Base-by-base conservation (phyloP, 2,329 filamentous ascomycete genomes). In the Paecilomyces variotii region DNA sequence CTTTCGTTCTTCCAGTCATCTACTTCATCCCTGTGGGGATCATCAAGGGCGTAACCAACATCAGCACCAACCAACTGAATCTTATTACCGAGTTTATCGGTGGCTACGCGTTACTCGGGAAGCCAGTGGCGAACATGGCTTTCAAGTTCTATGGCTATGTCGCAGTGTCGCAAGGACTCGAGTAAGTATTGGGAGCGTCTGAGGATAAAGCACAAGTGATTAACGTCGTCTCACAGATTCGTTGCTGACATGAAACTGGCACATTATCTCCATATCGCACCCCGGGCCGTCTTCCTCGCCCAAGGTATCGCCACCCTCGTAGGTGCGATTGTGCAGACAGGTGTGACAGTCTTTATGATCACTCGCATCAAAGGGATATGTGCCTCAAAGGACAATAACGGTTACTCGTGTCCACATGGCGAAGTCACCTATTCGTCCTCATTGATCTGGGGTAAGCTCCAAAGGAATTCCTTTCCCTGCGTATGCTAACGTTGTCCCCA, bases 81-180 rank as follows among this genome's bases (percentile, higher is more conserved):
- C 68, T 80, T 5, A 67, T 81, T 27, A 75, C 76, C 9, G 78
- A 80, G 61, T 79, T 81, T 55, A 76, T 80, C 55, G 78, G 76
- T 1, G 79, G 79, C 1, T 80, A 79, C 66, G 70, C 78, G 50
- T 78, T 80, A 58, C 70, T 76, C 24, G 78, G 78, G 3, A 70
- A 69, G 32, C 78, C 78, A 0, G 66, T 81, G 10, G 79, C 78
- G 34, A 80, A 79, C 60, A 80, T 80, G 79, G 82, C 88, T 71
- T 89, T 89, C 75, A 89, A 89, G 70, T 88, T 86, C 66, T 89
- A 87, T 65, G 84, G 85, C 59, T 88, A 87, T 70, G 81, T 87
- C 56, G 84, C 81, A 70, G 85, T 87, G 79, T 78, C 82, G 3
- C 84, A 87, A 70, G 85, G 84, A 1, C 76, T 87, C 49, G 72